Percentiles rank a stretch among this genome's conserved stretches.
These are phyloP conservation scores for Friedmanniomyces simplex DNA, from an alignment of 495 filamentous ascomycete species.

Conservation along the genomic window DNA sequence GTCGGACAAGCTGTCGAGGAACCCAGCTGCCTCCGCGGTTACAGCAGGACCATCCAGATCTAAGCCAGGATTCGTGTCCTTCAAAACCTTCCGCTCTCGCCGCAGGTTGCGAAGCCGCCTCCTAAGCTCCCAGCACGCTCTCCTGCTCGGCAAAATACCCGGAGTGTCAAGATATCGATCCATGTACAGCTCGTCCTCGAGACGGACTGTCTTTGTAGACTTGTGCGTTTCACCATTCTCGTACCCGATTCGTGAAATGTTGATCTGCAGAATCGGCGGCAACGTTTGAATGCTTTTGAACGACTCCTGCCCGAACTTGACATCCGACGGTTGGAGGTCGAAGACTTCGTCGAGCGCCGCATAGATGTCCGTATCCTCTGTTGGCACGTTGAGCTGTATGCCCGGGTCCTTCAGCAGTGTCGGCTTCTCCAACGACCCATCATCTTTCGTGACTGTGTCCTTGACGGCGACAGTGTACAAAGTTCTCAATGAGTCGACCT, in stretches of 20 bases:
- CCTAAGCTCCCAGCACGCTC: conserved; percentile 65
- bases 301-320: conserved; percentile 42
- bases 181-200: conserved; percentile 70
- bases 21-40: not conserved
- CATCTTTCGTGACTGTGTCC: conserved; percentile 5
- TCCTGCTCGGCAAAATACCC: conserved; percentile 48
- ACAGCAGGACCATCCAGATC: not conserved
- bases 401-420: not conserved
- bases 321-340: conserved; percentile 9
- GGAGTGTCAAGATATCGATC: conserved; percentile 79
- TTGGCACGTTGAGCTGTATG: conserved; percentile 18
- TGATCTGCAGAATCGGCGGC: conserved; percentile 79
- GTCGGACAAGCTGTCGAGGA: not conserved
- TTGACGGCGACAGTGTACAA: conserved; percentile 24
- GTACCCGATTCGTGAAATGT: conserved; percentile 70
- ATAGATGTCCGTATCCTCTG: conserved; percentile 48
- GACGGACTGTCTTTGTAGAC: conserved; percentile 62
- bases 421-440: conserved; percentile 2
- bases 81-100: conserved; percentile 35
- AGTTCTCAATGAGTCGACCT: conserved; percentile 67
- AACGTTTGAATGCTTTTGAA: conserved; percentile 66
- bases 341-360: conserved; percentile 55
- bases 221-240: conserved; percentile 49
- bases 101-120: conserved; percentile 38
- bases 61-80: not conserved